phyloP scores from a whole-genome alignment of 1,139 yeast genomes.

The Yamadazyma oceani region DNA sequence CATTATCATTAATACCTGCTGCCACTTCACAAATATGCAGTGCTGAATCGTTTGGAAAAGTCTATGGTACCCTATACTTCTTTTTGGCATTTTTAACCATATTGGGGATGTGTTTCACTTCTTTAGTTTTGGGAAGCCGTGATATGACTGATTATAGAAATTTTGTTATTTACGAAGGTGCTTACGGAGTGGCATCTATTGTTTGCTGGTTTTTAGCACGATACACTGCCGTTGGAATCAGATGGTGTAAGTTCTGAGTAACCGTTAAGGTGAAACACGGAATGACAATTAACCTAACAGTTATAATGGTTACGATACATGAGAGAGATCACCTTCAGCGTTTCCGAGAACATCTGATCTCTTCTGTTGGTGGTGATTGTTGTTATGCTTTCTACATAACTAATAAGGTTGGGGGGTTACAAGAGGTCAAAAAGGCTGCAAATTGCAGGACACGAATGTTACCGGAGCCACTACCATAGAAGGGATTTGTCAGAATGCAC shows the following conservation, averaged over 20 bases:
- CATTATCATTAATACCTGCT: conserved; percentile 34
- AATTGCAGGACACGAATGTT: no score
- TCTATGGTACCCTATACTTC: conserved; percentile 69
- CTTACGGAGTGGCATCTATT: conserved; percentile 20
- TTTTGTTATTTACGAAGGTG: conserved; percentile 30
- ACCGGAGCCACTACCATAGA: no score
- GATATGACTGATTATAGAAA: conserved; percentile 19
- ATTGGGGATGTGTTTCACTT: conserved; percentile 32
- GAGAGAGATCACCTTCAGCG: no score
- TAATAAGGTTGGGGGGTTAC: no score
- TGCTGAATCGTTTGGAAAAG: conserved; percentile 63
- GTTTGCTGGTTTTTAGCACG: conserved; percentile 24
- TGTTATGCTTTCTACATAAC: no score
- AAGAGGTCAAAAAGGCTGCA: no score
- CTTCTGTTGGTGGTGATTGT: no score
- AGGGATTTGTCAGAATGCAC: no score
- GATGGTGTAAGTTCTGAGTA: conserved; percentile 25
- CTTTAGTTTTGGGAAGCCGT: conserved; percentile 26
- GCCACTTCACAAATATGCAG: conserved; percentile 63
- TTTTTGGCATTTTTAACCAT: conserved; percentile 60
- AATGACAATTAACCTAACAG: neutral
- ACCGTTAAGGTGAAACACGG: conserved; percentile 5
- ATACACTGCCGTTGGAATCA: conserved; percentile 24
- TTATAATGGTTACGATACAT: no score
- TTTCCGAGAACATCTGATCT: no score